Evolutionary conservation across 106 monocot species (phyloP).

Genomic region (Cymbidium sinense): DNA sequence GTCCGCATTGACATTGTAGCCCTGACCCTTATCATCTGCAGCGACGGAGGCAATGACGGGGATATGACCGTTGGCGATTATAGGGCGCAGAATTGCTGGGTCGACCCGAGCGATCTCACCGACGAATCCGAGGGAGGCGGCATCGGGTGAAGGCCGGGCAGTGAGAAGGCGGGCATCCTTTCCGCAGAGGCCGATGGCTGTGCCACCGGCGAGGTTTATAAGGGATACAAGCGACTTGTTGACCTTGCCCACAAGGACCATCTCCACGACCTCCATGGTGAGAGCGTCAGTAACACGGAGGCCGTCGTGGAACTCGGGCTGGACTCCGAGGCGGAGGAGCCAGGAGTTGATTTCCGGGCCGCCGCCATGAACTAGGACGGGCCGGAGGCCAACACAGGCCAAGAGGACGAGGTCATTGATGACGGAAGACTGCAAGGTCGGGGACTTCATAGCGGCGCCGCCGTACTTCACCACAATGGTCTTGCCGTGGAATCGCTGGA

Average conservation of each 20-base stretch:
- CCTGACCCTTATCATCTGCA: constrained; percentile 56
- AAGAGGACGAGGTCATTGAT: constrained; percentile 85
- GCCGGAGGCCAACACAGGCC: constrained; percentile 81
- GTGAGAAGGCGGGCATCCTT: constrained; percentile 78
- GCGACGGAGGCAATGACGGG: constrained; percentile 95
- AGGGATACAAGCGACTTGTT: constrained; percentile 86
- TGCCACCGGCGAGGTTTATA: constrained; percentile 69
- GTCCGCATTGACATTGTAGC: constrained; percentile 88
- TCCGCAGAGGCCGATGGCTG: constrained; percentile 82
- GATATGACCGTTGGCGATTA: constrained; percentile 52
- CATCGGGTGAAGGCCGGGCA: constrained; percentile 55
- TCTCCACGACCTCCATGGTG: constrained; percentile 97
- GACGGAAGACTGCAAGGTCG: constrained; percentile 50
- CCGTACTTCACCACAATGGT: constrained; percentile 96
- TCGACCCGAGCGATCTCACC: constrained; percentile 76
- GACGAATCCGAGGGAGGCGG: constrained; percentile 73
- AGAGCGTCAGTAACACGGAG: constrained; percentile 86
- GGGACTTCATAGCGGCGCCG: constrained; percentile 87
- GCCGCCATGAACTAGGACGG: constrained; percentile 86
- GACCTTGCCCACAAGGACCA: constrained; percentile 92
- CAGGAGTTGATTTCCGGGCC: constrained; percentile 88
- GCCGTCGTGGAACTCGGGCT: constrained; percentile 71
- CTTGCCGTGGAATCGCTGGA: constrained; percentile 84
- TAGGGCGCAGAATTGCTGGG: constrained; percentile 53
- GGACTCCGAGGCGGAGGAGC: constrained; percentile 57